Evolutionary conservation across 2,329 filamentous ascomycete genomes (phyloP).

Genomic region (Fusarium setosum): DNA sequence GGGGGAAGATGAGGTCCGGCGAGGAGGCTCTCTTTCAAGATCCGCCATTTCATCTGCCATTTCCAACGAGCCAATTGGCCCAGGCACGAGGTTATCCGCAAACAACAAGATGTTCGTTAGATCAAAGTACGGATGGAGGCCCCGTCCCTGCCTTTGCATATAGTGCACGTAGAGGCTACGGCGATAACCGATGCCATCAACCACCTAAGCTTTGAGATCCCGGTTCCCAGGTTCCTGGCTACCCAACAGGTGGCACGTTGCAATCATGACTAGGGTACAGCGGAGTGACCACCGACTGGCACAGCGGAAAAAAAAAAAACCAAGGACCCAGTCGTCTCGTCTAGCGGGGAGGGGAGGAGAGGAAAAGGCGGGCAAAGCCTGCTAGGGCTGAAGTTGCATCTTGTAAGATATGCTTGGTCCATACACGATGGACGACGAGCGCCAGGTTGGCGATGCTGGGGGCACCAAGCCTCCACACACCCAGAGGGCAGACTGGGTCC

Average conservation of each 20-base stretch:
- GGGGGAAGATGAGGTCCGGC: no score
- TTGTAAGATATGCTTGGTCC: constrained; percentile 23
- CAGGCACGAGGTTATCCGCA: constrained; percentile 5
- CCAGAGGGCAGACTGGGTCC: constrained; percentile 1
- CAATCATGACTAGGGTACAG: background rate
- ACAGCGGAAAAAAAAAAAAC: no score
- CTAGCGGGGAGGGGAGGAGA: background rate
- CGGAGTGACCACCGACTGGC: background rate
- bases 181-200: constrained; percentile 26
- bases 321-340: background rate
- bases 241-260: constrained; percentile 6
- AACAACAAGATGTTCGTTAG: background rate
- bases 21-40: background rate
- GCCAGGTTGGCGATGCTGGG: background rate
- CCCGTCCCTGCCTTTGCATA: constrained; percentile 8
- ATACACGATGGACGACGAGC: background rate
- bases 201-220: background rate
- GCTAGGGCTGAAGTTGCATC: constrained; percentile 29
- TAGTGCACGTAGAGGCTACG: constrained; percentile 16
- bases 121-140: background rate
- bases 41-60: constrained; percentile 19
- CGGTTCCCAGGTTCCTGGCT: background rate
- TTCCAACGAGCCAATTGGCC: constrained; percentile 22
- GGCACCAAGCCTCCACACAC: background rate
- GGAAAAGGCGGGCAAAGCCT: background rate